phyloP scores from a whole-genome alignment of 2,329 filamentous ascomycete genomes.

The Talaromyces verruculosus region DNA sequence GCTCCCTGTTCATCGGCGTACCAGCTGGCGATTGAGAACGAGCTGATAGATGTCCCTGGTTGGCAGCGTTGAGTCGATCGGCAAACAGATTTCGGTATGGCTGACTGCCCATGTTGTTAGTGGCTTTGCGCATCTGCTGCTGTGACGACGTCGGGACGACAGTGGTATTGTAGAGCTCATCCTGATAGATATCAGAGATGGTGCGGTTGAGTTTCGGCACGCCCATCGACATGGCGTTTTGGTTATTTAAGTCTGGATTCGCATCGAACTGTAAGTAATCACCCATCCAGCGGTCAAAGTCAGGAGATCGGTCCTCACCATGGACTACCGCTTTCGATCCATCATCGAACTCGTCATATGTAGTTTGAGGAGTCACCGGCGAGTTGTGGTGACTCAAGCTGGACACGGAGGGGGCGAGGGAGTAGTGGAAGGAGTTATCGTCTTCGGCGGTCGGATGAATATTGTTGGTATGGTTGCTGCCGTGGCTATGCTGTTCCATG shows the following conservation, averaged over 20 bases:
- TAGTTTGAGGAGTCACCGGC: conserved; percentile 60
- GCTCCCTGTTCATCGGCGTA: conserved; percentile 57
- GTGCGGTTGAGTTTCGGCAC: conserved; percentile 79
- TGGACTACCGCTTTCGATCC: conserved; percentile 50
- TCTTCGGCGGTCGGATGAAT: conserved; percentile 46
- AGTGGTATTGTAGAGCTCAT: conserved; percentile 73
- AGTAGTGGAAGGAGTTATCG: conserved; percentile 52
- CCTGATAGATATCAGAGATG: conserved; percentile 79
- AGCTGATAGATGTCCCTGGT: conserved; percentile 68
- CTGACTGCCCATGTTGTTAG: conserved; percentile 38
- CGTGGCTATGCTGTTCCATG: conserved; percentile 47
- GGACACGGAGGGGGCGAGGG: conserved; percentile 59
- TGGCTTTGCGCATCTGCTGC: conserved; percentile 41
- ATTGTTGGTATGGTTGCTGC: conserved; percentile 30
- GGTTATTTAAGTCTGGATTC: conserved; percentile 55
- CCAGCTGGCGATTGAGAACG: conserved; percentile 58
- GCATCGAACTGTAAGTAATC: conserved; percentile 66
- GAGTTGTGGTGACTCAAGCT: conserved; percentile 62
- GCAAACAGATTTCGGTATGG: conserved; percentile 65
- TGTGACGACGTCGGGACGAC: conserved; percentile 37
- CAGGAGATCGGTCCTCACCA: conserved; percentile 54
- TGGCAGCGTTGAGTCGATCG: conserved; percentile 75
- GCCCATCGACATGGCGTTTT: conserved; percentile 41
- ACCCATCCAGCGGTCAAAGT: conserved; percentile 53
- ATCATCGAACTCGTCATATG: conserved; percentile 55